Percentiles rank a stretch among this genome's conserved stretches.
Evolutionary conservation across 768 basidiomycete genomes (phyloP).

Genomic region (Trametes cubensis): DNA sequence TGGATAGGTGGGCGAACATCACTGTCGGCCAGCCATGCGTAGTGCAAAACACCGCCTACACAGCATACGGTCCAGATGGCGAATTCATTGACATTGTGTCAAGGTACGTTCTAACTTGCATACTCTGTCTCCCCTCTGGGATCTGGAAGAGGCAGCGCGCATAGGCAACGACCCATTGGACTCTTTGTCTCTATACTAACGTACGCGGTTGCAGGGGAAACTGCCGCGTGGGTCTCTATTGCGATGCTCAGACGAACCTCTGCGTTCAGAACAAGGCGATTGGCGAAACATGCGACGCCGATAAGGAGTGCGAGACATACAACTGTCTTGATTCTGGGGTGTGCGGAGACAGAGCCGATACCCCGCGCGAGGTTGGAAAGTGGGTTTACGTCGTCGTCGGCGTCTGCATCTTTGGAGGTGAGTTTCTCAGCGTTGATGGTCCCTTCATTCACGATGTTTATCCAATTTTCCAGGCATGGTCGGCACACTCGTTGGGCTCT

Average conservation of each 20-base stretch:
- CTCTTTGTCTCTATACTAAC: too few species aligned
- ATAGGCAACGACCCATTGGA: too few species aligned
- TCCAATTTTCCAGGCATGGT: slow-evolving; percentile 59
- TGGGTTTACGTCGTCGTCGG: slow-evolving; percentile 78
- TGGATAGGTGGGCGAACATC: slow-evolving; percentile 73
- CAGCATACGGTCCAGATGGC: slow-evolving; percentile 57
- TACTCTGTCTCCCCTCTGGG: too few species aligned
- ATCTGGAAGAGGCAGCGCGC: too few species aligned
- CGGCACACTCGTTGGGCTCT: slow-evolving; percentile 68
- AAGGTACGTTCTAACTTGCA: slow-evolving; percentile 49
- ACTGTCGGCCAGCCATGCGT: slow-evolving; percentile 65
- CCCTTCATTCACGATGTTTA: slow-evolving; percentile 3
- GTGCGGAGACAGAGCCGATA: slow-evolving; percentile 65
- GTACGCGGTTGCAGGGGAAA: slow-evolving; percentile 57
- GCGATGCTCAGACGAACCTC: slow-evolving; percentile 59
- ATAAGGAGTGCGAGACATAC: slow-evolving; percentile 71
- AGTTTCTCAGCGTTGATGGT: slow-evolving; percentile 24
- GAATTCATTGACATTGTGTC: slow-evolving; percentile 83
- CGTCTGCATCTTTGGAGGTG: slow-evolving; percentile 73
- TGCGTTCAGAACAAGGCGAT: slow-evolving; percentile 63
- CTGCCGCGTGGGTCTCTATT: slow-evolving; percentile 74
- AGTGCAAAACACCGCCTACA: slow-evolving; percentile 81
- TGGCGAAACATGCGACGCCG: slow-evolving; percentile 60
- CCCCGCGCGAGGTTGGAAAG: slow-evolving; percentile 60
- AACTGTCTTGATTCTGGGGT: slow-evolving; percentile 65